Conservation (phyloP, 331 rosid species). For the Stylosanthes scabra region DNA sequence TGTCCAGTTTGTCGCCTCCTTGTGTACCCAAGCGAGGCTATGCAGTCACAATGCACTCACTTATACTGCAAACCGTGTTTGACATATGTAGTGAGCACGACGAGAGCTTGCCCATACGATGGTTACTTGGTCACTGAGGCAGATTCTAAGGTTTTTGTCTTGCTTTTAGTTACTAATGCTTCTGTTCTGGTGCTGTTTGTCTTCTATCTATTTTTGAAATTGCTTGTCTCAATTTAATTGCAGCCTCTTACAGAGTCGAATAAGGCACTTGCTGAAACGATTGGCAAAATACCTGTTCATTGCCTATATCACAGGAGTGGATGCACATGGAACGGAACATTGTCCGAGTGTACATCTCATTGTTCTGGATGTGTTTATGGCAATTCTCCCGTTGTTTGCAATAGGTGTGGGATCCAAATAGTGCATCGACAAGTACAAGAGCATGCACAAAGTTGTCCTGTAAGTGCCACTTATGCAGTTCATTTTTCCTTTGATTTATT, state of each 20-base stretch:
- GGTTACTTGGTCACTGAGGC: slow-evolving; percentile 96
- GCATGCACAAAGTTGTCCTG: slow-evolving; percentile 88
- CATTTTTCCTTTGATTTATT: slow-evolving; percentile 23
- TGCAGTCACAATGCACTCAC: slow-evolving; percentile 96
- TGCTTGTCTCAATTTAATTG: slow-evolving; percentile 45
- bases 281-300: slow-evolving; percentile 88
- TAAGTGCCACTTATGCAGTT: slow-evolving; percentile 46
- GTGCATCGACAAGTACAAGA: slow-evolving; percentile 97
- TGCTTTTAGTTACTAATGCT: slow-evolving; percentile 13
- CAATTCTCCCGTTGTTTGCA: slow-evolving; percentile 91
- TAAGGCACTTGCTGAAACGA: slow-evolving; percentile 84
- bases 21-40: slow-evolving; percentile 90
- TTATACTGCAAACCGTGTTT: slow-evolving; percentile 96
- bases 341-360: slow-evolving; percentile 84
- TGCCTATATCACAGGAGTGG: slow-evolving; percentile 95
- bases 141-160: slow-evolving; percentile 82
- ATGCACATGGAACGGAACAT: slow-evolving; percentile 93
- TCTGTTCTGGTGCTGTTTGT: neutral
- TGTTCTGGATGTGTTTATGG: slow-evolving; percentile 92
- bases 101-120: slow-evolving; percentile 95
- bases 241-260: slow-evolving; percentile 89
- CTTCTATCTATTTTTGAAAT: slow-evolving; percentile 8
- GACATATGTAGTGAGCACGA: slow-evolving; percentile 78
- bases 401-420: slow-evolving; percentile 88
- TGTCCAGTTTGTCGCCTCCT: slow-evolving; percentile 97